Evolutionary conservation across 345 rosid genomes (phyloP), one percentile per base, ranked within the genome.

Genomic region (Citrus sinensis): DNA sequence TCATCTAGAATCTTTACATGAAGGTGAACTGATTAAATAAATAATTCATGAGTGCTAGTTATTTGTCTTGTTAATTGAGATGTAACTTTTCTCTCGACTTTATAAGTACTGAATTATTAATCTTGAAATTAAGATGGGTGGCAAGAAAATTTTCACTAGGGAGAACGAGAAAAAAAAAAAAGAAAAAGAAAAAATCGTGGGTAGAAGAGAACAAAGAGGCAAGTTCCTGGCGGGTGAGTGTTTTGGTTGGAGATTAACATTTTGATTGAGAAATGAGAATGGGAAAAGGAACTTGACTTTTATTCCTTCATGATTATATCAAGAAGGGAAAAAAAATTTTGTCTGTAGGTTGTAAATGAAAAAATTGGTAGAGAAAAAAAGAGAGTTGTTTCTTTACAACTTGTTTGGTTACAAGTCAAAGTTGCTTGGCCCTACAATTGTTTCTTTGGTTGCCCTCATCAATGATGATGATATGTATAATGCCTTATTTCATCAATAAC

Each of bases 271-370:
- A 59, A 67, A 27, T 73, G 49, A 29, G n/a, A 37, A 22, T 9
- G 49, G 32, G 78, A 25, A 8, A 60, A 49, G 24, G 60, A 82
- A 42, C 82, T 82, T 82, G 69, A 78, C 82, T 78, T 75, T 63
- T 55, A 35, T 74, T 42, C n/a, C 37, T 72, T 58, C 2, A 13
- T 46, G 2, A 72, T 74, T 67, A 60, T 60, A 67, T 67, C 42
- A 77, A 62, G 30, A 58, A 25, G 2, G 22, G 66, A 60, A 69
- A 7, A 59, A 69, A 19, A 68, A 69, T 1, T 13, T 61, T 70
- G 42, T 70, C 62, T 20, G 54, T 35, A 46, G 19, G 20, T 13
- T 65, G 6, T 20, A 7, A 49, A 25, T 4, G 62, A 20, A 70
- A 32, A 46, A 46, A 4, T 56, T 39, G 39, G 56, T 4, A 24